phyloP scores from a whole-genome alignment of 495 filamentous ascomycete genomes.

The Hyaloscypha bicolor region DNA sequence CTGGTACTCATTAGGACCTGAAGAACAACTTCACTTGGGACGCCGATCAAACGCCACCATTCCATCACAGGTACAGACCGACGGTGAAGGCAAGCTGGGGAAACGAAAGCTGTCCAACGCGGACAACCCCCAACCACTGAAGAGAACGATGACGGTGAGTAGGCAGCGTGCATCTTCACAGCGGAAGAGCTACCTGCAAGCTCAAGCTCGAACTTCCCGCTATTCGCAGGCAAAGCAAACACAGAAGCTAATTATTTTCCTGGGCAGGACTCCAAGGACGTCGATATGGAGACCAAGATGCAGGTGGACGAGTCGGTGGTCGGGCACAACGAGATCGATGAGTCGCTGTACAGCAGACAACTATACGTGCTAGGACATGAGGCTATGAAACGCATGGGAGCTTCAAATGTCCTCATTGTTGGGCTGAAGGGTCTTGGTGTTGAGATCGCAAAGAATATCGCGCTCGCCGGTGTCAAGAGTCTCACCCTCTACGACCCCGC shows the following conservation, averaged over 20 bases:
- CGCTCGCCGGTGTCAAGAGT: slow-evolving; percentile 85
- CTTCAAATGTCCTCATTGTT: slow-evolving; percentile 90
- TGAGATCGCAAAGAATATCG: slow-evolving; percentile 99
- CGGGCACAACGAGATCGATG: slow-evolving; percentile 74
- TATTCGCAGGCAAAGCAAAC: background rate
- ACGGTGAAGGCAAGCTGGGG: slow-evolving; percentile 61
- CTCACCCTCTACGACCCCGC: slow-evolving; percentile 85
- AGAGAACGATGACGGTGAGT: slow-evolving; percentile 64
- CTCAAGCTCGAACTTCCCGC: slow-evolving; percentile 1
- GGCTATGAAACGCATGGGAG: slow-evolving; percentile 99
- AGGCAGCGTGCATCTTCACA: slow-evolving; percentile 5
- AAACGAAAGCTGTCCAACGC: slow-evolving; percentile 85
- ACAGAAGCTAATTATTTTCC: slow-evolving; percentile 12
- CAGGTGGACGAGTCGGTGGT: slow-evolving; percentile 65
- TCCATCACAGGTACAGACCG: slow-evolving; percentile 26
- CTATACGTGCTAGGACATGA: slow-evolving; percentile 98
- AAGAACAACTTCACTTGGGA: slow-evolving; percentile 24
- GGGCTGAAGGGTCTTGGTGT: slow-evolving; percentile 93
- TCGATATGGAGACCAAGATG: slow-evolving; percentile 75
- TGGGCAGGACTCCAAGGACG: slow-evolving; percentile 44
- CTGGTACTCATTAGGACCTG: slow-evolving; percentile 20
- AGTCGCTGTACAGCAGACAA: slow-evolving; percentile 96
- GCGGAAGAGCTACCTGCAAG: slow-evolving; percentile 4
- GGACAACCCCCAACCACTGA: slow-evolving; percentile 70
- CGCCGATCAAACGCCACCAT: slow-evolving; percentile 32